phyloP scores from a whole-genome alignment of 2,329 filamentous ascomycete genomes.

The Eutypella sp. region DNA sequence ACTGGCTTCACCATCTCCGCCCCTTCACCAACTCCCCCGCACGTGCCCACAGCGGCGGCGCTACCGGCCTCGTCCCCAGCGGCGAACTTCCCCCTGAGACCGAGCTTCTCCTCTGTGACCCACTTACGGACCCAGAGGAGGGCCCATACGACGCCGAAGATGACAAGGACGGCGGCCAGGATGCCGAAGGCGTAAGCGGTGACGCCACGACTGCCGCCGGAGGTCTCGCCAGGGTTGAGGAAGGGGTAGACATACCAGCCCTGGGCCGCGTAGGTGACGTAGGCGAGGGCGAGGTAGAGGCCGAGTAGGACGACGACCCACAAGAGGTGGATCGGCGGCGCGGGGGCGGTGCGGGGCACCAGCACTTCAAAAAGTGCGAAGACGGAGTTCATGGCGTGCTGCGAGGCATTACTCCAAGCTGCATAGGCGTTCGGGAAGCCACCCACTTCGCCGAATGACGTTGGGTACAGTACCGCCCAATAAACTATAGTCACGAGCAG shows the following conservation, averaged over 20 bases:
- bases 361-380: constrained; percentile 75
- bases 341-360: constrained; percentile 57
- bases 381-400: constrained; percentile 68
- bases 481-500: constrained; percentile 67
- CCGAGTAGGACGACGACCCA: constrained; percentile 66
- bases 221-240: constrained; percentile 54
- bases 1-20: neutral
- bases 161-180: constrained; percentile 34
- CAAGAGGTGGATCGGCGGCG: constrained; percentile 58
- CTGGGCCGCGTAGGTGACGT: constrained; percentile 64
- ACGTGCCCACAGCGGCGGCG: neutral
- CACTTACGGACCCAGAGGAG: constrained; percentile 37
- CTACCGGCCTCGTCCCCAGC: neutral
- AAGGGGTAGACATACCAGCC: constrained; percentile 75
- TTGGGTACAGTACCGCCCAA: constrained; percentile 63
- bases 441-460: constrained; percentile 45
- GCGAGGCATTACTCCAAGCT: constrained; percentile 63
- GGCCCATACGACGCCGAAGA: constrained; percentile 38
- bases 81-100: constrained; percentile 20
- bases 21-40: too few species aligned
- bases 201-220: constrained; percentile 42
- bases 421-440: constrained; percentile 48
- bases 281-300: constrained; percentile 69
- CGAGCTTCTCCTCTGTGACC: constrained; percentile 27
- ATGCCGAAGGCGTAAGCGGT: constrained; percentile 57